These are phyloP conservation scores for Vicia sativa DNA, from an alignment of 306 rosid genomes.

Conservation along the genomic window DNA sequence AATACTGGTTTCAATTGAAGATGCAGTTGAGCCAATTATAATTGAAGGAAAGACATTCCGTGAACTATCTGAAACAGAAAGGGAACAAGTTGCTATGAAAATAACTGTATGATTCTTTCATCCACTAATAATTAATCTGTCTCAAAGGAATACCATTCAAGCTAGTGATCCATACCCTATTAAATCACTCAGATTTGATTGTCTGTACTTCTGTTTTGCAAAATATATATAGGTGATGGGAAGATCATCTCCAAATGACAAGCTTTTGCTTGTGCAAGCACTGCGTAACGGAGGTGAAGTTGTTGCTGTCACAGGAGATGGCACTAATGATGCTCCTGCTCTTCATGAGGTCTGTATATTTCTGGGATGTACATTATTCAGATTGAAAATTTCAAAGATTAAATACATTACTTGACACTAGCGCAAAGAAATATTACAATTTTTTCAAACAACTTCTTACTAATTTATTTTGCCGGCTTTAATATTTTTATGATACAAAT, in stretches of 20 bases:
- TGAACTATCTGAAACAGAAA: slow-evolving; percentile 67
- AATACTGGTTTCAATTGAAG: slow-evolving; percentile 66
- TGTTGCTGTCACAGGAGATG: slow-evolving; percentile 99
- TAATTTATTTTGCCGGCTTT: background rate
- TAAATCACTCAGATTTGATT: background rate
- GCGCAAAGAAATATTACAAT: background rate
- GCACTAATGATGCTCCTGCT: slow-evolving; percentile 99
- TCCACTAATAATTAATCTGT: slow-evolving; percentile 22
- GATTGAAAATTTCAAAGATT: slow-evolving; percentile 6
- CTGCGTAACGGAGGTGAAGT: slow-evolving; percentile 86
- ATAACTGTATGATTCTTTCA: slow-evolving; percentile 58
- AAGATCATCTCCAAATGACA: slow-evolving; percentile 98
- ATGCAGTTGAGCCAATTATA: slow-evolving; percentile 70
- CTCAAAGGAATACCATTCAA: slow-evolving; percentile 11
- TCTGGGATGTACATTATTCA: slow-evolving; percentile 28
- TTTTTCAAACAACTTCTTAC: background rate
- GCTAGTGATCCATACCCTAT: slow-evolving; percentile 9
- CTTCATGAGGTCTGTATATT: slow-evolving; percentile 87
- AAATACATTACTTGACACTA: slow-evolving; percentile 2
- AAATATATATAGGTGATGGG: slow-evolving; percentile 78
- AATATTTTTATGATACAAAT: background rate
- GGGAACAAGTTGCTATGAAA: slow-evolving; percentile 69
- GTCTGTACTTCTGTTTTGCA: slow-evolving; percentile 14
- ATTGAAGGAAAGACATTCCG: slow-evolving; percentile 94
- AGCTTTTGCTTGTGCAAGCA: slow-evolving; percentile 97